Evolutionary conservation across 305 asterid genomes (phyloP).

Genomic region (Salvia sclarea): DNA sequence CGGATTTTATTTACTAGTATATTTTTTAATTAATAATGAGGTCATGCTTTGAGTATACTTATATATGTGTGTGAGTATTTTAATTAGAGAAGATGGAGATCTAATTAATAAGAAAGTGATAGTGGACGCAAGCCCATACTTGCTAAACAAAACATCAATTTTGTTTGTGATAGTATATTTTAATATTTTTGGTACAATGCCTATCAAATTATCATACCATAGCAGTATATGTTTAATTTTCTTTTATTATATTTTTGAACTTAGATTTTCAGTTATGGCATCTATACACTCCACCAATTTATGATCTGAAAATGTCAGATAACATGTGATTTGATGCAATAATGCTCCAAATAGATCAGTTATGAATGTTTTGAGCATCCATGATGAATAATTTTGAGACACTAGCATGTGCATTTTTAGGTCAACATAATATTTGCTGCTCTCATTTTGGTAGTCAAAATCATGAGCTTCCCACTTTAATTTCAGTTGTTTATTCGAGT

Average conservation of each 20-base stretch:
- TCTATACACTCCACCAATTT: neutral
- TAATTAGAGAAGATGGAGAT: neutral
- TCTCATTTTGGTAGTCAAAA: slow-evolving; percentile 1
- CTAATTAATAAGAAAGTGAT: neutral
- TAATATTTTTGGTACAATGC: no score
- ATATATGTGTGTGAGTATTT: neutral
- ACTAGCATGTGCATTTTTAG: slow-evolving; percentile 36
- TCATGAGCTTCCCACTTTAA: slow-evolving; percentile 9
- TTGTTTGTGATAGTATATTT: neutral
- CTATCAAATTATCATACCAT: no score
- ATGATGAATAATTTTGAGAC: neutral
- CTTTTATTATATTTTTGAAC: neutral
- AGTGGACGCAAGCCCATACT: neutral
- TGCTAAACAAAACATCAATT: neutral
- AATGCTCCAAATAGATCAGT: slow-evolving; percentile 19
- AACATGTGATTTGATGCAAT: slow-evolving; percentile 39
- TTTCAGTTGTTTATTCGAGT: neutral
- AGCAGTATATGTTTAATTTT: no score
- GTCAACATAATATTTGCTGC: slow-evolving; percentile 24
- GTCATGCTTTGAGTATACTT: no score
- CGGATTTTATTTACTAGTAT: neutral
- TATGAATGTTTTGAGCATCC: neutral
- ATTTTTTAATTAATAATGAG: no score
- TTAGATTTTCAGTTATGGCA: neutral
- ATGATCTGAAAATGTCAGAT: slow-evolving; percentile 20